Evolutionary conservation across 495 filamentous ascomycete species (phyloP), one percentile per base, ranked within the genome.

Genomic region (Tuber umbilicatum): DNA sequence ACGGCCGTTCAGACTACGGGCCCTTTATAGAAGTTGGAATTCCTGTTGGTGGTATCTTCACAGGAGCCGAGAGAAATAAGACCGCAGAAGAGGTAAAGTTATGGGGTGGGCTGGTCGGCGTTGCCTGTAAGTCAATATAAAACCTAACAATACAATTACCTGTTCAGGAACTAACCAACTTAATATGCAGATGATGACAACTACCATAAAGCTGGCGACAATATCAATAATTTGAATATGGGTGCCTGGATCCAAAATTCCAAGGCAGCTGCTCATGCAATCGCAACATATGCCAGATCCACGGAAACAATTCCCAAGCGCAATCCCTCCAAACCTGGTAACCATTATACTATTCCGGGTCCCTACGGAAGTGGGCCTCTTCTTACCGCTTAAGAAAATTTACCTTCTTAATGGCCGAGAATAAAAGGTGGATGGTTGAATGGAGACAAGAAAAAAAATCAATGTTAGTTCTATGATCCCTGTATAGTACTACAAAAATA

Each of bases 41-140:
- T 68, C 87, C 91, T 0, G 84, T 85, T 16, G 90, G 90, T 64
- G 91, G 91, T 7, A 81, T 91, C 37, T 90, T 90, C 82, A 91
- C 90, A 31, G 91, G 90, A 38, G 90, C 91, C 16, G 91, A 92
- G 79, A 86, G 83, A 10, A 68, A 87, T 80, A 93, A 91, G 85
- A 92, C 90, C 2, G 85, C 83, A 23, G 86, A 84, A 50, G 85
- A 92, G 82, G 89, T 83, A 0, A 80, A 76, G 23, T 72, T 86
- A 70, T 91, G 89, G 70, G 91, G 90, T 71, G 91, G 91, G 38
- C 68, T 85, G 70, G 89, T 87, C 10, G 89, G 89, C 68, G 84
- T 41, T 86, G 86, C 76, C 76, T 84, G 55, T 84, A 86, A 39
- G 89, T 88, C 78, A 74, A 87, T 70, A 74, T 87, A 72, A 31